These are phyloP conservation scores for Dactylellina sp. DNA, from an alignment of 2,329 filamentous ascomycete genomes.

Conservation along the genomic window DNA sequence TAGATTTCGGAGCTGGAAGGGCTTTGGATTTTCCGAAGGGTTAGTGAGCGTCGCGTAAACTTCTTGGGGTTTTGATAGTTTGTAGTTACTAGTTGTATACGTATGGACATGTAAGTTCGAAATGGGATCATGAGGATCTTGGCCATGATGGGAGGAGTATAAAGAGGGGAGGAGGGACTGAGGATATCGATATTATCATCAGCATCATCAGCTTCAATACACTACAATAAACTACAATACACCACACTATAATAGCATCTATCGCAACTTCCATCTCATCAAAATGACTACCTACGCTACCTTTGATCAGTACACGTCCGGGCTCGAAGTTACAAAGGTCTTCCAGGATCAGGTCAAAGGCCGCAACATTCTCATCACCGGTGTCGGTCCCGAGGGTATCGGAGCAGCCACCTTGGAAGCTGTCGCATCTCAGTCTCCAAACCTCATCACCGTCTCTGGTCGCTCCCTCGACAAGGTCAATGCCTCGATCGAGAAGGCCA, in stretches of 20 bases:
- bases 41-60: too few relatives aligned
- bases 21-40: too few relatives aligned
- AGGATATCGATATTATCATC: too few relatives aligned
- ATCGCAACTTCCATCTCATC: not conserved
- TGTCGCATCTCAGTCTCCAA: slow-evolving; percentile 65
- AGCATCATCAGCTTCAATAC: too few relatives aligned
- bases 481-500: slow-evolving; percentile 63
- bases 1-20: too few relatives aligned
- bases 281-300: slow-evolving; percentile 47
- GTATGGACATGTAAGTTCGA: too few relatives aligned
- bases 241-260: not conserved
- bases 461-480: slow-evolving; percentile 65
- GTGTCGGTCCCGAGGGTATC: slow-evolving; percentile 64
- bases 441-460: slow-evolving; percentile 66
- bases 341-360: slow-evolving; percentile 42
- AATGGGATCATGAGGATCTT: too few relatives aligned
- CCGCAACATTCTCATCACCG: slow-evolving; percentile 64
- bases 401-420: slow-evolving; percentile 63
- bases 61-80: too few relatives aligned
- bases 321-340: slow-evolving; percentile 21
- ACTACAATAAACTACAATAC: not conserved
- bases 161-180: too few relatives aligned
- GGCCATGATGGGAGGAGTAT: too few relatives aligned
- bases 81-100: too few relatives aligned
- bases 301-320: slow-evolving; percentile 31